These are phyloP conservation scores for Helotiales sp. DNA, from an alignment of 2,329 filamentous ascomycete genomes.

Conservation along the genomic window DNA sequence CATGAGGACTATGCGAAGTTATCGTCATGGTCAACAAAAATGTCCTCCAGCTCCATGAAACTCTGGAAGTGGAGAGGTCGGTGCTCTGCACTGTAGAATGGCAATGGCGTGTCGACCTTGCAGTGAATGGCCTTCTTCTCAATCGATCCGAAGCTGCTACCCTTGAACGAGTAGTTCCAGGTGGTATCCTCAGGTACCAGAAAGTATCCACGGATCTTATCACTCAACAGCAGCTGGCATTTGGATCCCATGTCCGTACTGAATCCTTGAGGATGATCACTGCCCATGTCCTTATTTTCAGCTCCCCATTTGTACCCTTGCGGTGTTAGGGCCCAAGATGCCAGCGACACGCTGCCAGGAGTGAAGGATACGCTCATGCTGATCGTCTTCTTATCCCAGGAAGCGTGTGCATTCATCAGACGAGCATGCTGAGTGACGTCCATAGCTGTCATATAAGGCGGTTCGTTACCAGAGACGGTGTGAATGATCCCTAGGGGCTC, in stretches of 20 bases:
- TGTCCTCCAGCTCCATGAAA: constrained; percentile 95
- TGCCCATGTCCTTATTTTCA: constrained; percentile 90
- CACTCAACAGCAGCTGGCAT: constrained; percentile 87
- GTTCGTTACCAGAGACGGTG: constrained; percentile 90
- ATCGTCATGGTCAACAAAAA: constrained; percentile 90
- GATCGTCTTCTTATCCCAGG: constrained; percentile 84
- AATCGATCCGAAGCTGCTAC: constrained; percentile 79
- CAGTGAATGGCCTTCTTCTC: constrained; percentile 92
- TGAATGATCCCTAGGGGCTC: constrained; percentile 95
- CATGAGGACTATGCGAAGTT: constrained; percentile 74
- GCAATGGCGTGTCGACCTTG: constrained; percentile 85
- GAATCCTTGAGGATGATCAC: constrained; percentile 93
- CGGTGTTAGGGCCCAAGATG: constrained; percentile 90
- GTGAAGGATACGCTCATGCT: constrained; percentile 97
- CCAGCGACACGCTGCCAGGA: constrained; percentile 90
- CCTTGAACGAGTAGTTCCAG: constrained; percentile 99
- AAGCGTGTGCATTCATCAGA: constrained; percentile 78
- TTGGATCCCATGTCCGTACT: constrained; percentile 91
- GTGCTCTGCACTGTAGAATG: constrained; percentile 92
- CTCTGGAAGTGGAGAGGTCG: constrained; percentile 94
- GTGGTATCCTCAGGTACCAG: constrained; percentile 84
- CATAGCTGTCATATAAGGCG: constrained; percentile 91
- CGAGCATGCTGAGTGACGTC: constrained; percentile 94
- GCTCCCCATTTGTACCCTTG: constrained; percentile 95
- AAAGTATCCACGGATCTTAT: constrained; percentile 95